Base-by-base conservation (phyloP, 345 rosid species). In the Gossypium rotundifolium region DNA sequence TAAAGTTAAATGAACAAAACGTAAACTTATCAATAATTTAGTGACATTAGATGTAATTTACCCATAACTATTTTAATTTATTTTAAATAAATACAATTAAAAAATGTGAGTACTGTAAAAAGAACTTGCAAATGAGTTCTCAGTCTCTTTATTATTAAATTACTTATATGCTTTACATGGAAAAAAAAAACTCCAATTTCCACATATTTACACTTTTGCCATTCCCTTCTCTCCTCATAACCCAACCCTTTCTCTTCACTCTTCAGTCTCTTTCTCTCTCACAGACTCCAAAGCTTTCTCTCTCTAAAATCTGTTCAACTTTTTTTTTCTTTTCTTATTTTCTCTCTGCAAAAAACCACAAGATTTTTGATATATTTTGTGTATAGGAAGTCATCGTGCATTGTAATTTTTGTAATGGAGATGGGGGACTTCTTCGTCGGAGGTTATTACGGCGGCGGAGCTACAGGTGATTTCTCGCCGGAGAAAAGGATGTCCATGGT, bases 211-310 rank as follows among this genome's bases (percentile, higher is more conserved):
- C 88, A 69, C 3, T 57, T 74, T 45, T 53, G 68, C 81, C 89
- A 81, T 58, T 70, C 2, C 77, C 77, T 57, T 51, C 49, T 8
- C 86, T 84, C 86, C 79, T 87, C 84, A 87, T 79, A 84, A 84
- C 80, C 84, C 84, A 63, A 27, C 72, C 58, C 27, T 20, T 18
- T 18, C 23, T 20, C 12, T 58, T 58, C 62, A 23, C 27, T 58
- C 70, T 11, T 51, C 75, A 53, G 22, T 54, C 16, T 11, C 64
- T 60, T 44, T 2, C 51, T 27, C 70, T 45, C 7, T 1, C 29
- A 18, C 48, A 44, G 9, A 2, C 3, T 1, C 22, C 9, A 16
- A 25, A 17, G 20, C 20, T 17, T n/a, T 64, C 69, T 65, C 33
- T 65, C 77, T 72, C 76, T 11, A 25, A 10, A 33, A 5, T 69